A percentile compares a stretch with the other conserved stretches of the same genome.
Conservation (phyloP, 345 rosid genomes). For the Luvunga scandens region DNA sequence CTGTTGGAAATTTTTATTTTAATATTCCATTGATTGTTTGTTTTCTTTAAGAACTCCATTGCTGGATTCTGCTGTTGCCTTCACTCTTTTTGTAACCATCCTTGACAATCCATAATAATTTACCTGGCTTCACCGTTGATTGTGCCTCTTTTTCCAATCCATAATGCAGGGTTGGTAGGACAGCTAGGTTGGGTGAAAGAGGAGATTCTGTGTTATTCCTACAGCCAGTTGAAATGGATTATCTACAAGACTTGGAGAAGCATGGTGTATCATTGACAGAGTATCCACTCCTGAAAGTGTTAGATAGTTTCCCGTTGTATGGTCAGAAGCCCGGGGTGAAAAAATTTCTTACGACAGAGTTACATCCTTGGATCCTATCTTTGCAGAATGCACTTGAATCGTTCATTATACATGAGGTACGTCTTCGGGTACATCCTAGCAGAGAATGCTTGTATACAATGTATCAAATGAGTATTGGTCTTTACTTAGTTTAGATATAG, state of each 20-base stretch:
- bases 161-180: conserved; percentile 86
- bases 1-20: conserved; percentile 8
- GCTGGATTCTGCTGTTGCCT: neutral
- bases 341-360: conserved; percentile 53
- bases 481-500: neutral
- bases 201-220: conserved; percentile 86
- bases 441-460: neutral
- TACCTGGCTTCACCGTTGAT: neutral
- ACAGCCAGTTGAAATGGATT: conserved; percentile 84
- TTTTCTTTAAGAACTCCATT: neutral
- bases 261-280: conserved; percentile 79
- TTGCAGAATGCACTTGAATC: conserved; percentile 81
- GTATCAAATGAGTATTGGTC: neutral
- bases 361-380: conserved; percentile 76
- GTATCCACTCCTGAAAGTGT: conserved; percentile 71
- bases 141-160: conserved; percentile 11
- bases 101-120: neutral
- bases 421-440: neutral
- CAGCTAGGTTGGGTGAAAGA: conserved; percentile 90
- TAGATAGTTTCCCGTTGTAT: conserved; percentile 58
- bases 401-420: conserved; percentile 54
- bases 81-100: neutral
- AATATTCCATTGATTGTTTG: neutral
- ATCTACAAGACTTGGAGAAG: conserved; percentile 74
- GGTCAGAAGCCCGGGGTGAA: conserved; percentile 44